Evolutionary conservation across 768 basidiomycete species (phyloP), one percentile per base, ranked within the genome.

Genomic region (Lactarius tabidus): DNA sequence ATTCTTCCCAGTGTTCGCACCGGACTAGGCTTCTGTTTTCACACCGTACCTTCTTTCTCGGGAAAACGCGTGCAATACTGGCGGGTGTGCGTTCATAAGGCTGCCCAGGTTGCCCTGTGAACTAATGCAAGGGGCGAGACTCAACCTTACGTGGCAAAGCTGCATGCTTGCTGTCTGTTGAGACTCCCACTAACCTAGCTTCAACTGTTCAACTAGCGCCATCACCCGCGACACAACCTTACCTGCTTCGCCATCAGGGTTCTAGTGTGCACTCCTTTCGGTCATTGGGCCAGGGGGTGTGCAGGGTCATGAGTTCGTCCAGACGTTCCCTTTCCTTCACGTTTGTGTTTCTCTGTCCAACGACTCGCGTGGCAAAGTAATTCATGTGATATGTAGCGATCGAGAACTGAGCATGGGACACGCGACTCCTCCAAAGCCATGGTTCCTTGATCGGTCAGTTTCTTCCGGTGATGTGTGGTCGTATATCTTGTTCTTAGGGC

Each of bases 191-290:
- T 51, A 51, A 51, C 38, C 31, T 20, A 17, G 36, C 63, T n/a
- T 28, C 57, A 58, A 38, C 51, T 53, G 57, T 58, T 53, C 39
- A 43, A 53, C 43, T 18, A 35, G 10, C 39, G 29, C 8, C 38
- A 14, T 38, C 39, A 39, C 35, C 26, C 56, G 35, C 62, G 45
- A 63, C 56, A 43, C 45, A 57, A 38, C 45, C 29, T 45, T 51
- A 20, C 43, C 43, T 28, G 33, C 29, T 17, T 63, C 45, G 55
- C 55, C 28, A 26, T 45, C 45, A 57, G 20, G 35, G 20, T 57
- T 38, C 41, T 59, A 29, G 41, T 31, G 20, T 15, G 23, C 23
- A 26, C 23, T 51, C 48, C 14, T 51, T 26, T 12, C 23, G 48
- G 23, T 26, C 48, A 51, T 51, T 3, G 48, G 48, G 26, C 0